Conservation (phyloP, 345 rosid genomes). For the Acer negundo region DNA sequence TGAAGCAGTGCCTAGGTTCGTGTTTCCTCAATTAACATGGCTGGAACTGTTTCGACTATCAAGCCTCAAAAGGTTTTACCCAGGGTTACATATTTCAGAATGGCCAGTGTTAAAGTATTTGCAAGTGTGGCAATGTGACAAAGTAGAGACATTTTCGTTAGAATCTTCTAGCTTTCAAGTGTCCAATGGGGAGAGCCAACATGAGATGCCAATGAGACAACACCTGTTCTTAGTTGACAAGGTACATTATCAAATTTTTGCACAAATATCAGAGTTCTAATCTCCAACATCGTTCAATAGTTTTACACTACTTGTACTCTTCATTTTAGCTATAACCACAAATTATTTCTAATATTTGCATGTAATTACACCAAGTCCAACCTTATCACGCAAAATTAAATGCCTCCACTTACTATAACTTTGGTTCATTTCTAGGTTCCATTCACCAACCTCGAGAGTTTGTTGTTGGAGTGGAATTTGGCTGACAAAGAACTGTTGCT, state of each 20-base stretch:
- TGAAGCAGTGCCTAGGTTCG: background rate
- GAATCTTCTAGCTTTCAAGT: background rate
- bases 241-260: background rate
- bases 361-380: too few relatives aligned
- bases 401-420: too few relatives aligned
- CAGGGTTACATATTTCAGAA: conserved; percentile 7
- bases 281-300: too few relatives aligned
- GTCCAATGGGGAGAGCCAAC: background rate
- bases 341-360: too few relatives aligned
- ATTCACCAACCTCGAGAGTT: too few relatives aligned
- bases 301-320: too few relatives aligned
- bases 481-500: too few relatives aligned
- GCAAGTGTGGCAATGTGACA: conserved; percentile 8
- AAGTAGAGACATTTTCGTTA: background rate
- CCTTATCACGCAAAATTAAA: too few relatives aligned
- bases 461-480: too few relatives aligned
- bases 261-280: background rate
- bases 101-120: conserved; percentile 18
- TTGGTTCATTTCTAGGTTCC: too few relatives aligned
- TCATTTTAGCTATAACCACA: too few relatives aligned
- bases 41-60: conserved; percentile 4
- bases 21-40: conserved; percentile 15
- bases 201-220: background rate
- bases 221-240: conserved; percentile 9
- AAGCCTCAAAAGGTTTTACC: conserved; percentile 16